Base-by-base conservation (phyloP, 192 early-diverging fungal genomes). In the Cladochytrium replicatum region DNA sequence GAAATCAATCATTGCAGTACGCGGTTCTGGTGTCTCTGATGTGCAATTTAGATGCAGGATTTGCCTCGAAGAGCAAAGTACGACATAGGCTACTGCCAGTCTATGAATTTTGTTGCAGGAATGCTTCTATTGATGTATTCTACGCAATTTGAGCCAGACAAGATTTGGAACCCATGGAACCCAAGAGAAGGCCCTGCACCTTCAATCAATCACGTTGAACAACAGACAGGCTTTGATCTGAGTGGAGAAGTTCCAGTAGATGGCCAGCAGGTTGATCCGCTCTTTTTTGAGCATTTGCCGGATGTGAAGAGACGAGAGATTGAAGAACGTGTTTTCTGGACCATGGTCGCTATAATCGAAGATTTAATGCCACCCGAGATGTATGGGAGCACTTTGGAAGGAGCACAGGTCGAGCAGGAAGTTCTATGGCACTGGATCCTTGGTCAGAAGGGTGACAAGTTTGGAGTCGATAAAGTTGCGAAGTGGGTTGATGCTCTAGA, bases 251-350 rank as follows among this genome's bases (percentile, higher is more conserved):
- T n/a, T n/a, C n/a, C n/a, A n/a, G n/a, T n/a, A n/a, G n/a, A n/a
- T n/a, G n/a, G n/a, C n/a, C n/a, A n/a, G n/a, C n/a, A n/a, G n/a
- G n/a, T n/a, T n/a, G n/a, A n/a, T n/a, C n/a, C n/a, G n/a, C n/a
- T n/a, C n/a, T n/a, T n/a, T n/a, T n/a, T 48, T 9, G 41, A n/a
- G 37, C 29, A 4, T 24, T 29, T 45, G 47, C 25, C 2, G 43
- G 43, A 48, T 48, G 26, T 27, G 26, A 24, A 48, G 15, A 29
- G 47, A 29, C 43, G 29, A 46, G 60, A 71, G 44, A 73, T 80
- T 17, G 87, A 89, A 47, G 81, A 85, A 41, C 68, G 75, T 15
- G 80, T 83, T 7, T 91, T 89, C 53, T 91, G 86, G 86, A 82
- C 68, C 32, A 60, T 91, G 11, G 74, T 83, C 0, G 79, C 77